Conservation (phyloP, 257 asterid species). For the Asclepias syriaca region DNA sequence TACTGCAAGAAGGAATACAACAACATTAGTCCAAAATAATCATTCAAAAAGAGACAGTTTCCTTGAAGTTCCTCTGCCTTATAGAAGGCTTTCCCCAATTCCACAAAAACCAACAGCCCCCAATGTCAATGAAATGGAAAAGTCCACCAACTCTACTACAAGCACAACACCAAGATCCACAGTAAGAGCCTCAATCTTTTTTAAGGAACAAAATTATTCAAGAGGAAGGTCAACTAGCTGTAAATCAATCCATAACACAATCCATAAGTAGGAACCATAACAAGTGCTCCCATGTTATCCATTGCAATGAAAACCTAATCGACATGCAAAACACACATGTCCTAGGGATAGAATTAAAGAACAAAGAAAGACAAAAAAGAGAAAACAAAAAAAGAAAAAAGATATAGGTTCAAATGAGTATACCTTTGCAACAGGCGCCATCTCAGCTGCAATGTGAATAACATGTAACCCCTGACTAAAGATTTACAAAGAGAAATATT, state of each 20-base stretch:
- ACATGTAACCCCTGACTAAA: slow-evolving; percentile 73
- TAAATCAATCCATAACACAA: no score
- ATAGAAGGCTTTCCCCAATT: neutral
- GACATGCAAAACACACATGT: neutral
- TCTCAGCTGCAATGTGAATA: slow-evolving; percentile 94
- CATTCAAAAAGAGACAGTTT: neutral
- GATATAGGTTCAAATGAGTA: neutral
- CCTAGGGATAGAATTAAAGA: neutral
- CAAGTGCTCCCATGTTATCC: neutral
- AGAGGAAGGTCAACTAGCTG: no score
- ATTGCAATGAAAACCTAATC: neutral
- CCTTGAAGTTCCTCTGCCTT: neutral
- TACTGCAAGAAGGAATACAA: neutral
- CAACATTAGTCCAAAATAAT: neutral
- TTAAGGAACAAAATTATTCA: no score
- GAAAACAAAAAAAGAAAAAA: neutral
- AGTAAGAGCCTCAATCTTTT: neutral
- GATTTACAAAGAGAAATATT: slow-evolving; percentile 27
- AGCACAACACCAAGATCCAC: neutral
- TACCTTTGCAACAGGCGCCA: slow-evolving; percentile 99
- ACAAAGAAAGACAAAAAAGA: neutral
- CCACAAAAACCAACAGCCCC: neutral
- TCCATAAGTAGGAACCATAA: no score
- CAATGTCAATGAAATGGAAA: neutral
- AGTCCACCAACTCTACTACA: neutral